Conservation (phyloP, 257 asterid genomes). For the Penstemon eatonii region DNA sequence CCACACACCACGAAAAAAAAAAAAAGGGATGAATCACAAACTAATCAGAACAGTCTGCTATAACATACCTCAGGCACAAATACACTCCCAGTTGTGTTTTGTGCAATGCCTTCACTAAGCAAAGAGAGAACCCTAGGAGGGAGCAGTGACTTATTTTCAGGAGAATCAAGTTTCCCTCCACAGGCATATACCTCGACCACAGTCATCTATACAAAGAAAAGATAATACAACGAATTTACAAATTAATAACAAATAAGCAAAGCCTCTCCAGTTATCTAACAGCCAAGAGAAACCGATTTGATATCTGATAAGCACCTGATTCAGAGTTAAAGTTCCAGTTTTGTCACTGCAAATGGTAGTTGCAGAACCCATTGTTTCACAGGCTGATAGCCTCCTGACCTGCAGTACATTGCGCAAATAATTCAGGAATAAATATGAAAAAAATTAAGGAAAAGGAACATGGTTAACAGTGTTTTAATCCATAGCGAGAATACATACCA, state of each 20-base stretch:
- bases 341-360: conserved; percentile 95
- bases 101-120: conserved; percentile 80
- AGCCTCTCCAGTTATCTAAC: conserved; percentile 7
- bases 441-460: conserved; percentile 10
- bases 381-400: conserved; percentile 94
- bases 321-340: conserved; percentile 89
- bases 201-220: conserved; percentile 56
- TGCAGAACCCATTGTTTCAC: conserved; percentile 99
- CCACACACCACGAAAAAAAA: background rate
- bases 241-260: conserved; percentile 11
- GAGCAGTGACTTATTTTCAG: conserved; percentile 55
- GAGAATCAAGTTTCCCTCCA: conserved; percentile 55
- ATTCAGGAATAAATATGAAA: conserved; percentile 11
- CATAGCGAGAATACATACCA: conserved; percentile 52
- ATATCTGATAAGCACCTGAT: conserved; percentile 53
- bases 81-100: conserved; percentile 88
- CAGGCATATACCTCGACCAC: conserved; percentile 74
- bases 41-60: background rate
- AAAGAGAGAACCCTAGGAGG: conserved; percentile 52
- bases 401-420: conserved; percentile 31
- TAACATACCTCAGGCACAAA: conserved; percentile 74
- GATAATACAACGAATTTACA: conserved; percentile 5
- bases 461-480: conserved; percentile 12
- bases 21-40: background rate
- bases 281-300: conserved; percentile 14